Base-by-base conservation (phyloP, 345 rosid genomes). In the Rhodamnia argentea region DNA sequence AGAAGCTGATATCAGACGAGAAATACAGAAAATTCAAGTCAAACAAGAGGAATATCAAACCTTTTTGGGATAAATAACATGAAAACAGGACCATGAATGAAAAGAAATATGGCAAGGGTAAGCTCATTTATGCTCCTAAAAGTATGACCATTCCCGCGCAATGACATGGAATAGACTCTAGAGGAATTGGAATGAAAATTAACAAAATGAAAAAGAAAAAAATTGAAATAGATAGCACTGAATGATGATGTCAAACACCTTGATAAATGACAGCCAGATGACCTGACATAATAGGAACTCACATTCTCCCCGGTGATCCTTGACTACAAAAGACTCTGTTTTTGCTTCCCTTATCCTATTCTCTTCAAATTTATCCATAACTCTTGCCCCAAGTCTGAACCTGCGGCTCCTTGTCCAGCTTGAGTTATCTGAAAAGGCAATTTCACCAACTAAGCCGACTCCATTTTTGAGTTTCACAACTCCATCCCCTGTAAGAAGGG, bases 271-370 rank as follows among this genome's bases (percentile, higher is more conserved):
- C 81, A 70, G 81, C 81, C 81, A 70, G 81, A 70, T 3, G 14
- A 70, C 81, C 81, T 70, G 81, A 37, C 24, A 37, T 37, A 70
- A 18, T 70, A 70, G 20, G 56, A 52, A 94, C 99, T 95, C 88
- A 97, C 99, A 90, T 91, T 97, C 99, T 86, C 99, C 99, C 52
- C 99, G 98, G 87, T 97, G 99, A 93, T 97, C 99, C 89, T 99
- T 94, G 88, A 97, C 99, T 50, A 94, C 90, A 88, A 96, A 95
- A 23, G 99, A 93, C 13, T 93, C 98, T 5, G 99, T 95, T 90
- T 89, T 91, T 54, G 99, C 98, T 90, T 95, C 99, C 88, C 85
- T 91, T 42, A 95, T 85, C 86, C 93, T 90, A 82, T 88, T 90
- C 87, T 91, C 94, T 40, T 93, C 95, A 64, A 89, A 94, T 32